These are phyloP conservation scores for Colletotrichum abscissum DNA, from an alignment of 2,329 filamentous ascomycete genomes.

Conservation along the genomic window DNA sequence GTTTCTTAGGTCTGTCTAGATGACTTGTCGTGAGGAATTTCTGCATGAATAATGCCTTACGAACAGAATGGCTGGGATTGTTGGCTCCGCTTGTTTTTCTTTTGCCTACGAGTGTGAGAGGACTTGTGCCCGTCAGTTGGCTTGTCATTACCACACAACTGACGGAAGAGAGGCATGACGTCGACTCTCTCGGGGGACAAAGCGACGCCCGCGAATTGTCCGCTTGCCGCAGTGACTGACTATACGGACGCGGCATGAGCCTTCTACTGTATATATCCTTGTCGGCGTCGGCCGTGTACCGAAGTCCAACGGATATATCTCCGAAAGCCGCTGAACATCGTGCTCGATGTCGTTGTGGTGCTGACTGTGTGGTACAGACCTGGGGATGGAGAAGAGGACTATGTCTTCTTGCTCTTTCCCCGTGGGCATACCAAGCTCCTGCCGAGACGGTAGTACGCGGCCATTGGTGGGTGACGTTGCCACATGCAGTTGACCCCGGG, in stretches of 20 bases:
- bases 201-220: slow-evolving; percentile 14
- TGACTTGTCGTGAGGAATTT: too few species aligned
- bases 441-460: background rate
- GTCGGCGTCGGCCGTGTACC: slow-evolving; percentile 6
- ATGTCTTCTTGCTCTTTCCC: background rate
- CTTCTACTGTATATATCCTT: background rate
- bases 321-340: background rate
- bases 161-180: slow-evolving; percentile 37
- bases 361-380: background rate
- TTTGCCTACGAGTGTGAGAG: background rate
- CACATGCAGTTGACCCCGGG: slow-evolving; percentile 4
- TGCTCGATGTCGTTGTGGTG: background rate
- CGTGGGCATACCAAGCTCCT: background rate
- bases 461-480: background rate
- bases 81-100: background rate
- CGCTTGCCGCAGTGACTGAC: slow-evolving; percentile 23
- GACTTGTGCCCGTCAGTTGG: background rate
- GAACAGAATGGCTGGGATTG: too few species aligned
- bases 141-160: background rate
- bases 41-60: too few species aligned
- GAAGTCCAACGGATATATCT: background rate
- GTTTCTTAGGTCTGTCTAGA: too few species aligned
- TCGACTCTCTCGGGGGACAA: slow-evolving; percentile 16
- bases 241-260: background rate
- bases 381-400: background rate